Base-by-base conservation (phyloP, 257 asterid genomes). In the Nicotiana paniculata region DNA sequence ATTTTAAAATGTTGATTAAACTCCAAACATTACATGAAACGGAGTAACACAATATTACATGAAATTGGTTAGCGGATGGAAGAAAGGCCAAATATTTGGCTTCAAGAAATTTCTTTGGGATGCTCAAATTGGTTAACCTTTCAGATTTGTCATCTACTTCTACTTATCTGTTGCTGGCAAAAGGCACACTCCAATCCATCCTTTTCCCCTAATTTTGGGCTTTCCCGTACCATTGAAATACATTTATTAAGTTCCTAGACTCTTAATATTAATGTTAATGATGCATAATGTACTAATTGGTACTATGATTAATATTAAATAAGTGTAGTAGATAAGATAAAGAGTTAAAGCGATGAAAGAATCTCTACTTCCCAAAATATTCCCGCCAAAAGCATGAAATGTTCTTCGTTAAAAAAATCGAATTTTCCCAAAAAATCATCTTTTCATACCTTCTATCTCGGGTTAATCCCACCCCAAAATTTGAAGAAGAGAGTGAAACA, bases 311-410 rank as follows among this genome's bases (percentile, higher is more conserved):
- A 43, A 43, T 3, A 58, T 58, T 58, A 58, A 58, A 18, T 17
- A 57, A 55, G 62, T 57, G 63, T 18, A 58, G 63, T 18, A 58
- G 63, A 58, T 58, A 18, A 58, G 64, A 58, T 58, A 6, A 21
- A 58, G 64, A 58, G 21, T 18, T n/a, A n/a, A 18, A n/a, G 26
- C 0, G 11, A 58, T 55, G 61, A 2, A 58, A 58, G 64, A 18
- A 58, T 58, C 84, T 83, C 81, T 75, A 59, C 30, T 58, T 72
- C 84, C 30, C 74, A 57, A 85, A 59, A 61, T 15, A 16, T 83
- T 86, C 83, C 89, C 89, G 72, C 83, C 86, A 83, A 86, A 75
- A 76, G 76, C 39, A 65, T 61, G 13, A 18, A 43, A 54, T 83
- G 79, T 74, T 24, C 57, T 85, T 82, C 80, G 88, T 9, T 37